Evolutionary conservation across 2,329 filamentous ascomycete species (phyloP).

Genomic region (Ophiostoma sp.): DNA sequence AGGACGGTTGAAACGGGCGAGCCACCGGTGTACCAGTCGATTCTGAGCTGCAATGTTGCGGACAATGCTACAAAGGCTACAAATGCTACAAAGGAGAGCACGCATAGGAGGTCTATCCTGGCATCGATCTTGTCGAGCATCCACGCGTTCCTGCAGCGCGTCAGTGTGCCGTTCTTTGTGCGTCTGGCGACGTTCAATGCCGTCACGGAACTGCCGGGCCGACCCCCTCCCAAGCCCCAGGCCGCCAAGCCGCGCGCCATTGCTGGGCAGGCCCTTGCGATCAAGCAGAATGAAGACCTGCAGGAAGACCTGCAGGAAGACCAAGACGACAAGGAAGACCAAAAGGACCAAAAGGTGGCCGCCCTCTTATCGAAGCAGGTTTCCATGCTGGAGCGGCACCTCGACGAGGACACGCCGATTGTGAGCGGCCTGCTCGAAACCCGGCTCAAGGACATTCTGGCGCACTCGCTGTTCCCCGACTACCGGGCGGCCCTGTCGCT

Average conservation of each 20-base stretch:
- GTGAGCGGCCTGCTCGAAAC: constrained; percentile 21
- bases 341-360: background rate
- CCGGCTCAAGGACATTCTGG: constrained; percentile 20
- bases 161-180: constrained; percentile 20
- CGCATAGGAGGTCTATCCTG: background rate
- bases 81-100: background rate
- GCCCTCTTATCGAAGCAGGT: constrained; percentile 6
- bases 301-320: too few species aligned
- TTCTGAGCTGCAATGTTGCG: background rate
- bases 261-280: background rate
- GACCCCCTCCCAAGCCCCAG: background rate
- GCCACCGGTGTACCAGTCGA: background rate
- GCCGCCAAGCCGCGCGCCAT: background rate
- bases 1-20: background rate
- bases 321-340: background rate
- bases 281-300: too few species aligned
- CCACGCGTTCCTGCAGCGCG: constrained; percentile 21
- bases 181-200: constrained; percentile 20
- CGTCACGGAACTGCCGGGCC: background rate
- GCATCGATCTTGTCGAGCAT: constrained; percentile 16
- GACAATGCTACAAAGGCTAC: background rate
- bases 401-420: constrained; percentile 22
- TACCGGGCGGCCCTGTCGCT: background rate
- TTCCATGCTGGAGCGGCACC: constrained; percentile 20
- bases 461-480: constrained; percentile 16